A percentile compares a stretch with the other conserved stretches of the same genome.
These are phyloP conservation scores for Anaeromyces robustus DNA, from an alignment of 192 early-diverging fungal species.

Conservation along the genomic window DNA sequence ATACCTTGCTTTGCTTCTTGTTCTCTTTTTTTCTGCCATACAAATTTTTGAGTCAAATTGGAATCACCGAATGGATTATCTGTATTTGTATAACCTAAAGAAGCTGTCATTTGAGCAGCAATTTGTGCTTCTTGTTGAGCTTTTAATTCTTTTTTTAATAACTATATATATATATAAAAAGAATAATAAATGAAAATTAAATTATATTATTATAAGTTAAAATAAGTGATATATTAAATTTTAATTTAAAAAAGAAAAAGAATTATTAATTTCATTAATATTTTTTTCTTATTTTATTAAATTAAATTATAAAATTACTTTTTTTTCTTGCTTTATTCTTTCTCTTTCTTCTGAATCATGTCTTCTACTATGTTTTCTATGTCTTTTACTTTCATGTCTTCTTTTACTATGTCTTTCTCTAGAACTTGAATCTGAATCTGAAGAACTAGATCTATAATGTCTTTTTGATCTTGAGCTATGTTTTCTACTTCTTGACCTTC, in stretches of 20 bases:
- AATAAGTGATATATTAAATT: too few relatives aligned
- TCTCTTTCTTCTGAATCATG: background rate
- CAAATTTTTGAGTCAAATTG: conserved; percentile 70
- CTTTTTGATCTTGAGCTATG: background rate
- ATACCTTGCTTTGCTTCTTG: conserved; percentile 54
- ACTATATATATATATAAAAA: background rate
- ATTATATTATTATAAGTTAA: too few relatives aligned
- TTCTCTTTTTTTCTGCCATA: conserved; percentile 88
- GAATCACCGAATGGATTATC: conserved; percentile 72
- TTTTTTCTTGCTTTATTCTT: background rate
- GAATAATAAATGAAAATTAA: too few relatives aligned
- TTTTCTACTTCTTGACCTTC: background rate
- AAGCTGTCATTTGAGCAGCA: conserved; percentile 23
- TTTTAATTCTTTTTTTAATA: conserved; percentile 22
- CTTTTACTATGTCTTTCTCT: background rate
- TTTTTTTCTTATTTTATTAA: too few relatives aligned
- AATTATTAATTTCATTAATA: too few relatives aligned
- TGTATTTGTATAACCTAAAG: conserved; percentile 44
- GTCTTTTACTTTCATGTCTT: background rate
- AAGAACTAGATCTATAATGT: background rate
- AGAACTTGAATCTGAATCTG: background rate
- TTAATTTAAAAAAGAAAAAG: too few relatives aligned
- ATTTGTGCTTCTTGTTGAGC: conserved; percentile 26
- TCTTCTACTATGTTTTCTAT: background rate
- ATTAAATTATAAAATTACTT: background rate